Evolutionary conservation across 805 yeast species (phyloP).

Genomic region (Yarrowia osloensis): DNA sequence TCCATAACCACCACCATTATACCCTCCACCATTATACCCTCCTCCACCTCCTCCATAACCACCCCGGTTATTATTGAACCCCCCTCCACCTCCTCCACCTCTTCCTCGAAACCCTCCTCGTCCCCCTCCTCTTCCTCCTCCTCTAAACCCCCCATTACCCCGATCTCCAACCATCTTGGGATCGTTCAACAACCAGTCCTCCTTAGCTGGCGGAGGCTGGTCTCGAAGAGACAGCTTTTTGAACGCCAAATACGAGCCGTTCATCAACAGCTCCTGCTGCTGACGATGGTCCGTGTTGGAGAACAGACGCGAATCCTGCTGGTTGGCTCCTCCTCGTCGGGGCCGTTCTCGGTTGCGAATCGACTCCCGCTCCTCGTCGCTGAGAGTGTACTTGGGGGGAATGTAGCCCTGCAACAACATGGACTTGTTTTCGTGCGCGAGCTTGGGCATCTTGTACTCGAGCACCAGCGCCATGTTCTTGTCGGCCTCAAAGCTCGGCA

Average conservation of each 20-base stretch:
- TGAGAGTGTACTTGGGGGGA: conserved; percentile 61
- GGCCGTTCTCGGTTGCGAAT: conserved; percentile 40
- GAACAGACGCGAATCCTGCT: conserved; percentile 38
- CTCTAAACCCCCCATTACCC: conserved; percentile 27
- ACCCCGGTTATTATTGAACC: neutral
- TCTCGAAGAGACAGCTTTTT: conserved; percentile 27
- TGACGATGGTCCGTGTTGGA: conserved; percentile 33
- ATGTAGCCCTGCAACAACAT: conserved; percentile 81
- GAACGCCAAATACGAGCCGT: conserved; percentile 32
- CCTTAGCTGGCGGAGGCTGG: neutral
- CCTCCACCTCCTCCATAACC: conserved; percentile 32
- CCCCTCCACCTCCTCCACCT: neutral
- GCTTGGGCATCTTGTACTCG: conserved; percentile 62
- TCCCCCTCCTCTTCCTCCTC: no score
- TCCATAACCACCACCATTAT: conserved; percentile 36
- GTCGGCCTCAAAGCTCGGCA: conserved; percentile 51
- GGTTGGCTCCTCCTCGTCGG: conserved; percentile 39
- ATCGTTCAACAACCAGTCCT: neutral
- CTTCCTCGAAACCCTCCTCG: neutral
- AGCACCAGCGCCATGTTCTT: conserved; percentile 45
- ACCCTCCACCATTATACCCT: conserved; percentile 11
- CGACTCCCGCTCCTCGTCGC: conserved; percentile 67
- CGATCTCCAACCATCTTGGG: conserved; percentile 15
- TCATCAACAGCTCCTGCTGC: conserved; percentile 30
- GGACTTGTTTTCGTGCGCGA: conserved; percentile 62